Conservation (phyloP, 352 stramenopile genomes). For the Phytophthora vignae region DNA sequence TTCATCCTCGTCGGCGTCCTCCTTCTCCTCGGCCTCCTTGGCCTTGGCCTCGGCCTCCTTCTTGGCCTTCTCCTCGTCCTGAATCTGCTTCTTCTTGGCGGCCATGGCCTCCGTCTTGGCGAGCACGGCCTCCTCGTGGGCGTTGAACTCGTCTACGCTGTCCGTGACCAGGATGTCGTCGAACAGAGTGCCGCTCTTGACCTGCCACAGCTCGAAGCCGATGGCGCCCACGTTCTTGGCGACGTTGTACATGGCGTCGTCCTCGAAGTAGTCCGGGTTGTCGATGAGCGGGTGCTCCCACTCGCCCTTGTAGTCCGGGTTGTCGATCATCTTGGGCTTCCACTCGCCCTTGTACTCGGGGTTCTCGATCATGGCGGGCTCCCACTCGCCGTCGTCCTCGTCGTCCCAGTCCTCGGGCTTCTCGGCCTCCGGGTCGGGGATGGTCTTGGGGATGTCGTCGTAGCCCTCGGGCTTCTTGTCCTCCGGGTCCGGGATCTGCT, state of each 20-base stretch:
- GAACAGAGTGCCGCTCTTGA: constrained; percentile 98
- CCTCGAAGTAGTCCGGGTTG: constrained; percentile 98
- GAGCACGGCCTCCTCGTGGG: constrained; percentile 95
- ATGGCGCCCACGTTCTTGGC: constrained; percentile 97
- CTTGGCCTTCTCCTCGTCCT: constrained; percentile 80
- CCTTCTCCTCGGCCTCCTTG: constrained; percentile 78
- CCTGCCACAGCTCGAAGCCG: constrained; percentile 99
- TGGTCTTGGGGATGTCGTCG: constrained; percentile 98
- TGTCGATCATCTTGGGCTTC: constrained; percentile 98
- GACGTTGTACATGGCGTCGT: constrained; percentile 95
- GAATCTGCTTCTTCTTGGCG: constrained; percentile 79
- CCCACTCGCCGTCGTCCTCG: constrained; percentile 99
- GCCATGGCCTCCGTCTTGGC: constrained; percentile 81
- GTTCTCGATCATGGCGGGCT: constrained; percentile 95
- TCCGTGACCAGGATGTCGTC: constrained; percentile 99
- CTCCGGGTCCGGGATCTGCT: constrained; percentile 97
- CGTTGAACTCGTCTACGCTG: constrained; percentile 96
- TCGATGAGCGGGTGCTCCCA: constrained; percentile 97
- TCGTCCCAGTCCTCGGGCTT: constrained; percentile 99
- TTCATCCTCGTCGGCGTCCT: constrained; percentile 69
- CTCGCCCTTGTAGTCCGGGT: constrained; percentile 99
- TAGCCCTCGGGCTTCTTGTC: constrained; percentile 98
- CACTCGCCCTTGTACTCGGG: constrained; percentile 98
- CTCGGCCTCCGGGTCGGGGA: constrained; percentile 96
- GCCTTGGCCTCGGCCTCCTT: constrained; percentile 77